Conservation (phyloP, 225 moss, liverwort and hornwort species). For the Pleurozium schreberi region DNA sequence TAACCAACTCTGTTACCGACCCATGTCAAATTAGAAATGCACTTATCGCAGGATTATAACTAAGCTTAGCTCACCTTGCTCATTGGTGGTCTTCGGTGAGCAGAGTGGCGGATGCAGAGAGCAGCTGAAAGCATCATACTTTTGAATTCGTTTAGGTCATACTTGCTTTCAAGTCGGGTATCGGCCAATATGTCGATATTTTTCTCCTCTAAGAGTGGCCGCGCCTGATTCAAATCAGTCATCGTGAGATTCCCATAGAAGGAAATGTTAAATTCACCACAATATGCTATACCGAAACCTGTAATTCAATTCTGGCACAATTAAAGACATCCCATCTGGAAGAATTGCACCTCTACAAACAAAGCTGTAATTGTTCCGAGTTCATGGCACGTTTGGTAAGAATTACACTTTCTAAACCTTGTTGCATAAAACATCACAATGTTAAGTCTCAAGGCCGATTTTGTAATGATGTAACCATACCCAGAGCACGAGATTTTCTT, state of each 20-base stretch:
- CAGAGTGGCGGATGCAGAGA: conserved; percentile 41
- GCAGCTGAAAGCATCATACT: conserved; percentile 51
- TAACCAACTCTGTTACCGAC: background rate
- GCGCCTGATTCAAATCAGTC: conserved; percentile 18
- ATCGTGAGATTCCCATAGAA: background rate
- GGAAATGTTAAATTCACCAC: background rate
- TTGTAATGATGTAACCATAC: conserved; percentile 1
- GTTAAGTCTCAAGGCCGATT: background rate
- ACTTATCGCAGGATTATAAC: background rate
- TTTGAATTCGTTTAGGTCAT: conserved; percentile 24
- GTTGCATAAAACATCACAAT: background rate
- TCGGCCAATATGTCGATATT: conserved; percentile 27
- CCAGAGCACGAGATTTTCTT: conserved; percentile 60
- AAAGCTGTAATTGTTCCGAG: background rate
- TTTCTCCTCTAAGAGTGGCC: conserved; percentile 34
- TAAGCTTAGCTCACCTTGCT: conserved; percentile 20
- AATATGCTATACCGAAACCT: background rate
- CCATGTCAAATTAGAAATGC: background rate
- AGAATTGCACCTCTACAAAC: background rate
- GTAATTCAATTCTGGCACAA: background rate
- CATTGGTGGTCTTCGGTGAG: conserved; percentile 46
- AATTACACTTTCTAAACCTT: background rate
- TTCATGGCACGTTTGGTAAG: background rate
- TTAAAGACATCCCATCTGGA: background rate
- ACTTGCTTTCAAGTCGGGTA: conserved; percentile 21